Evolutionary conservation across 2,329 filamentous ascomycete species (phyloP), one percentile per base, ranked within the genome.

Genomic region (Exophiala lecanii-corni): DNA sequence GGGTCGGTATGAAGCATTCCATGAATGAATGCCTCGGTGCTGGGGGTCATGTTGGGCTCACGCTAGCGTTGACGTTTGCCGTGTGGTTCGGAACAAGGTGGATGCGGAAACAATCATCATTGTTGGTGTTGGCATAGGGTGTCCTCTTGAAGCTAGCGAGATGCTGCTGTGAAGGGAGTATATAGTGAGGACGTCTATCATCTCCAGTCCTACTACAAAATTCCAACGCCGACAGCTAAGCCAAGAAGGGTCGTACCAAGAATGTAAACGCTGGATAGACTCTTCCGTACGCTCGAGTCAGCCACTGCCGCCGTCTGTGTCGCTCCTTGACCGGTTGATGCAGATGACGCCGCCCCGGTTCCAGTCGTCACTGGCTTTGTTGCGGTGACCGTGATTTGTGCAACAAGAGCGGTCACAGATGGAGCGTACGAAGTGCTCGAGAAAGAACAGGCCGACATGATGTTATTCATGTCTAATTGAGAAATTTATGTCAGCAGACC

Each of bases 71-170:
- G n/a, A n/a, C n/a, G n/a, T n/a, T n/a, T n/a, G n/a, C n/a, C n/a
- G n/a, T n/a, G n/a, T n/a, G n/a, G n/a, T 34, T 34, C n/a, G 4
- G n/a, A 13, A 34, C 9, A 34, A 18, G 31, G 31, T 15, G 31
- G n/a, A n/a, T n/a, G n/a, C n/a, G 25, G 25, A 28, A n/a, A 28
- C 25, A 28, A 28, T 28, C 25, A 28, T n/a, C 25, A 28, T 28
- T 28, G 25, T 28, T n/a, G 25, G 25, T n/a, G n/a, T n/a, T n/a
- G n/a, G n/a, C 25, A 28, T 28, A 28, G 25, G 25, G 25, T 28
- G n/a, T 28, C 25, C n/a, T n/a, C n/a, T n/a, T 28, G 9, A 28
- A n/a, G 25, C 25, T 28, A 28, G n/a, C 25, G 25, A 28, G 25
- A 28, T n/a, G 25, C 25, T 28, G 25, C 25, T n/a, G 25, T 28